A percentile compares a stretch with the other conserved stretches of the same genome.
These are phyloP conservation scores for Talaromyces sp. DNA, from an alignment of 2,329 filamentous ascomycete genomes.

Conservation along the genomic window DNA sequence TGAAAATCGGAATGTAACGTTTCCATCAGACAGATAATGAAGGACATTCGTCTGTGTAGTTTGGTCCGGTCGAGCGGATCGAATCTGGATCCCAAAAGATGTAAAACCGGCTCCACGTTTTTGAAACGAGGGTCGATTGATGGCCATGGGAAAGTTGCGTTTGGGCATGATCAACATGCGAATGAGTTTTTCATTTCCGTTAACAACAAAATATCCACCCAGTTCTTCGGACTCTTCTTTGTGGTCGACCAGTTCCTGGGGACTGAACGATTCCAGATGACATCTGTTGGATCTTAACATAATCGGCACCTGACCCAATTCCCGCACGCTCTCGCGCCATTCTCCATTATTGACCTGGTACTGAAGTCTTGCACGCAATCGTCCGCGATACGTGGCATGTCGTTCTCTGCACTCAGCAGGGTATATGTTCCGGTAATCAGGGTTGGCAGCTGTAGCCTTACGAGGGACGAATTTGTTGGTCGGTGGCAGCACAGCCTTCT, in stretches of 20 bases:
- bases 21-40: constrained; percentile 92
- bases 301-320: constrained; percentile 83
- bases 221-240: constrained; percentile 97
- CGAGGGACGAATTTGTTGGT: constrained; percentile 76
- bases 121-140: constrained; percentile 82
- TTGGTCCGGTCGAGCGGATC: constrained; percentile 92
- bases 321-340: constrained; percentile 74
- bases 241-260: constrained; percentile 72
- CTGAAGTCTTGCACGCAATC: constrained; percentile 76
- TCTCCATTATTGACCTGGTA: constrained; percentile 85
- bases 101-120: constrained; percentile 86
- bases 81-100: constrained; percentile 82
- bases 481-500: constrained; percentile 73
- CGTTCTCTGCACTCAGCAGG: constrained; percentile 93
- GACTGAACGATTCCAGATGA: constrained; percentile 81
- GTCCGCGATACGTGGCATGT: constrained; percentile 85
- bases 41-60: constrained; percentile 96
- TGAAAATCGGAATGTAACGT: constrained; percentile 94
- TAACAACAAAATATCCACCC: constrained; percentile 95
- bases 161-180: constrained; percentile 85
- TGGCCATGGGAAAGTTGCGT: constrained; percentile 93
- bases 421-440: constrained; percentile 64
- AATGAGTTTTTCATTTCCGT: constrained; percentile 95
- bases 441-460: constrained; percentile 42
- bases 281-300: constrained; percentile 94